Base-by-base conservation (phyloP, 2,329 filamentous ascomycete genomes). In the Penicillium sp. region DNA sequence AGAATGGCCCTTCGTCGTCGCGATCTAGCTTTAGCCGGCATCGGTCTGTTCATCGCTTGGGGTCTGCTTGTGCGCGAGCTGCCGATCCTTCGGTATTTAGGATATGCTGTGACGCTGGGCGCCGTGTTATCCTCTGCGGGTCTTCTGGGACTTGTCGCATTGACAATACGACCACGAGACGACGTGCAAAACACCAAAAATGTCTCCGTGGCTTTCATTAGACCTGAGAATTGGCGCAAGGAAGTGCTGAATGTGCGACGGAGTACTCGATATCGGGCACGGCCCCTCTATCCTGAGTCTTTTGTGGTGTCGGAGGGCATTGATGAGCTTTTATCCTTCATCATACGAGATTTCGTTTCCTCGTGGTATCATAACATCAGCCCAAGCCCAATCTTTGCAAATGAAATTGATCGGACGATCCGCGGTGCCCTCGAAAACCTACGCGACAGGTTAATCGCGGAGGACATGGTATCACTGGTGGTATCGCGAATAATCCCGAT, bases 351-450 rank as follows among this genome's bases (percentile, higher is more conserved):
- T 71, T 97, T 96, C 70, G 85, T 99, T 54, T 85, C 83, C 54
- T 88, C 87, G 44, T 99, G 94, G 94, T 97, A 97, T 73, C 83
- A 81, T 31, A 84, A 86, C 67, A 97, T 99, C 69, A 96, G 91
- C 76, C 83, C 81, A 59, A 91, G 88, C 66, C 86, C 88, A 1
- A 82, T 84, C 0, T 99, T 99, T 66, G 80, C 88, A 53, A 89
- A 96, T 71, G 89, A 96, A 74, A 88, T 97, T 54, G 93, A 99
- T 73, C 86, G 83, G 61, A 83, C 86, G 4, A 85, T 97, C 60
- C 86, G 94, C 43, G 77, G 83, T 56, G 91, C 90, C 11, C 75
- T 97, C 57, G 79, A 81, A 46, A 86, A 83, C 64, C 77, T 97
- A 58, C 83, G 86, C 55, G 88, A 92, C 67, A 84, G 88, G 58